A percentile compares a stretch with the other conserved stretches of the same genome.
These are phyloP conservation scores for Taxillus chinensis DNA, from an alignment of 164 flowering plant genomes.

Conservation along the genomic window DNA sequence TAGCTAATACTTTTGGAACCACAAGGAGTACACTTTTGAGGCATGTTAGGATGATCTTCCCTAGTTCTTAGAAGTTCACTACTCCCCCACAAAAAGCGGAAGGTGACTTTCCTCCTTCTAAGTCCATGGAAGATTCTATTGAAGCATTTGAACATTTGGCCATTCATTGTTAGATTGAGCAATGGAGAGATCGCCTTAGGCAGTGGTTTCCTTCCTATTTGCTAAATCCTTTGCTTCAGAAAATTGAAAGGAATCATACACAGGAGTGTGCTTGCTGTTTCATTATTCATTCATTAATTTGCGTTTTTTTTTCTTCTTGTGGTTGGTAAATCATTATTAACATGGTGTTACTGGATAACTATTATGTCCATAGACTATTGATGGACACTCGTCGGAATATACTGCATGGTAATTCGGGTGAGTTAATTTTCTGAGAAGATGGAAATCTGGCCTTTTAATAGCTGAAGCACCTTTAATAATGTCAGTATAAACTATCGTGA, in stretches of 20 bases:
- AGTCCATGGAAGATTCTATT: conserved; percentile 83
- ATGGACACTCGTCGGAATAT: no score
- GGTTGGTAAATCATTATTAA: no score
- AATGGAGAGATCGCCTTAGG: conserved; percentile 84
- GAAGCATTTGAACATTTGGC: conserved; percentile 71
- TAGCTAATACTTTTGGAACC: conserved; percentile 69
- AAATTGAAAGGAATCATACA: conserved; percentile 75
- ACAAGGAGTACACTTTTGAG: conserved; percentile 81
- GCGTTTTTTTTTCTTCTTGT: no score
- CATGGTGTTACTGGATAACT: neutral
- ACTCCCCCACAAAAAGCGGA: conserved; percentile 96
- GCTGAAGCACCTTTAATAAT: no score
- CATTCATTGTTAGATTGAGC: conserved; percentile 81
- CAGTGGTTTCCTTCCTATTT: conserved; percentile 90
- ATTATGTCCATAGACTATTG: no score
- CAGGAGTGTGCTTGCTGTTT: conserved; percentile 33
- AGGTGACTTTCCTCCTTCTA: conserved; percentile 73
- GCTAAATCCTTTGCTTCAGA: conserved; percentile 68
- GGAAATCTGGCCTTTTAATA: no score
- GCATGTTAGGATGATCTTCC: conserved; percentile 94
- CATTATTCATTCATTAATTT: neutral
- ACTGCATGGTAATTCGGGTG: neutral
- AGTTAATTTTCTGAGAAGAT: no score
- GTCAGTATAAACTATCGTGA: no score
- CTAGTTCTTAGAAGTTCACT: conserved; percentile 74